Conservation (phyloP, 371 early-diverging fungal species). For the Entomophthora muscae region DNA sequence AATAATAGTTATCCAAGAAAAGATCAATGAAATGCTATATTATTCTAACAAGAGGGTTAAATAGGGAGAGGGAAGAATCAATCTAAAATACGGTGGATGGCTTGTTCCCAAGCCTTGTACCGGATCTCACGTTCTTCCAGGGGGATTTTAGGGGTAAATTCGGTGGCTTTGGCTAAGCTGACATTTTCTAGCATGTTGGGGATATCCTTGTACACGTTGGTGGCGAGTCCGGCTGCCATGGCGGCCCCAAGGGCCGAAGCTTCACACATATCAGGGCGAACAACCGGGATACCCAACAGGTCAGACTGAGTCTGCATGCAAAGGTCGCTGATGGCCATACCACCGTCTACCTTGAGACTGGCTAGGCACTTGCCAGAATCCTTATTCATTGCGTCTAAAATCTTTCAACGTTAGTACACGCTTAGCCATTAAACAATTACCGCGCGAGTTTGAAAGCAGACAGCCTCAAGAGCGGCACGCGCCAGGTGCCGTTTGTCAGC, state of each 20-base stretch:
- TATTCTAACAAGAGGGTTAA: too few species aligned
- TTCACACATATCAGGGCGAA: conserved; percentile 79
- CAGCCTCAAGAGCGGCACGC: conserved; percentile 75
- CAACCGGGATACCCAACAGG: conserved; percentile 60
- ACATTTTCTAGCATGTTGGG: conserved; percentile 17
- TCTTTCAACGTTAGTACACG: conserved; percentile 15
- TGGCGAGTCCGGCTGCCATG: conserved; percentile 71
- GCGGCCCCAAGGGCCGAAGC: conserved; percentile 90
- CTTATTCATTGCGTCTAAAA: conserved; percentile 74
- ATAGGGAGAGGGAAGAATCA: conserved; percentile 15
- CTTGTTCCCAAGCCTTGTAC: conserved; percentile 67
- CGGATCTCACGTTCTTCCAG: conserved; percentile 34
- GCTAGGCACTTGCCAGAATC: conserved; percentile 45
- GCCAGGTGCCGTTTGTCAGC: conserved; percentile 71
- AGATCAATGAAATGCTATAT: too few species aligned
- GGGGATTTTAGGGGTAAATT: conserved; percentile 25
- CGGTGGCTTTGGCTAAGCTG: conserved; percentile 14
- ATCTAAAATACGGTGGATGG: conserved; percentile 52
- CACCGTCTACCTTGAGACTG: conserved; percentile 76
- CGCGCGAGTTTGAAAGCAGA: conserved; percentile 76
- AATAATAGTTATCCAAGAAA: too few species aligned
- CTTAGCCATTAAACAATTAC: conserved; percentile 14
- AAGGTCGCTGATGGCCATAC: conserved; percentile 72
- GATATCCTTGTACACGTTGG: conserved; percentile 45
- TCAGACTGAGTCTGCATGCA: conserved; percentile 89